phyloP scores from a whole-genome alignment of 1,284 basidiomycete genomes.

The Phaffia rhodozyma region DNA sequence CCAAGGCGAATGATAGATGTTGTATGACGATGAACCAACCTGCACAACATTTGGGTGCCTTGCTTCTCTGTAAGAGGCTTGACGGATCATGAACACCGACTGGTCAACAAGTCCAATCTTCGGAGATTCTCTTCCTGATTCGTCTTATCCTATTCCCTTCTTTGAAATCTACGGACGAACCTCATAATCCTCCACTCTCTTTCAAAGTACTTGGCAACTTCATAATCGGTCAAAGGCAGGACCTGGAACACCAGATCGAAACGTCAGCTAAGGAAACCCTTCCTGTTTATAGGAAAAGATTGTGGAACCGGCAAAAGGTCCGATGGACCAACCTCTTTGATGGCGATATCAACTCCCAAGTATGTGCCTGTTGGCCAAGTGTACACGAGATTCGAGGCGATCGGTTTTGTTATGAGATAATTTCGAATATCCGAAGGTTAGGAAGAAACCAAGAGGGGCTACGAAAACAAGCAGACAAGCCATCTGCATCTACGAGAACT shows the following conservation, averaged over 20 bases:
- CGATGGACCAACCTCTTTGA: conserved; percentile 54
- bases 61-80: conserved; percentile 44
- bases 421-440: neutral
- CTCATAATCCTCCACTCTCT: conserved; percentile 96
- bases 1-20: no score
- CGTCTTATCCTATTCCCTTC: no score
- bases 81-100: neutral
- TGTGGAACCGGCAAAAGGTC: neutral
- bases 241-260: conserved; percentile 36
- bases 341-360: conserved; percentile 87
- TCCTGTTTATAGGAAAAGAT: neutral
- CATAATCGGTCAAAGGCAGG: conserved; percentile 73
- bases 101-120: neutral
- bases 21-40: neutral
- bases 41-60: conserved; percentile 88
- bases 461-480: no score
- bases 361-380: conserved; percentile 51
- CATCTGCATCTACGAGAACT: no score
- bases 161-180: conserved; percentile 28
- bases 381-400: neutral
- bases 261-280: neutral
- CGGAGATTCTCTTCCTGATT: no score
- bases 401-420: neutral
- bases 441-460: conserved; percentile 2
- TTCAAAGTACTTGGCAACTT: conserved; percentile 87